A percentile compares a stretch with the other conserved stretches of the same genome.
These are phyloP conservation scores for Penicillium sp. DNA, from an alignment of 2,329 filamentous ascomycete genomes.

Conservation along the genomic window DNA sequence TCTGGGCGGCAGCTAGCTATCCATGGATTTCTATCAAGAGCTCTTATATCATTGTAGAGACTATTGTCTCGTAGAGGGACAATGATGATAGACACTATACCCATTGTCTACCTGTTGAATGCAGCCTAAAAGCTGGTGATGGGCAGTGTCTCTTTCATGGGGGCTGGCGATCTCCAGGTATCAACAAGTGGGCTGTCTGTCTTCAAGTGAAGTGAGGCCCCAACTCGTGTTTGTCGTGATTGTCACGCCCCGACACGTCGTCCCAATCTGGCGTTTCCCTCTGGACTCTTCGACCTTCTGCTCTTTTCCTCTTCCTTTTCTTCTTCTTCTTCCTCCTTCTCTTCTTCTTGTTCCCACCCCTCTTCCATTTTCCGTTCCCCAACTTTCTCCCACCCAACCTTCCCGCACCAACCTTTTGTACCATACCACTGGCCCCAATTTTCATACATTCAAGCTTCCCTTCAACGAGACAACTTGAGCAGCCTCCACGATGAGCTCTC, in stretches of 20 bases:
- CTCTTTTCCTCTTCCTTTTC: background rate
- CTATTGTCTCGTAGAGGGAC: no score
- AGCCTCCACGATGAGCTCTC: background rate
- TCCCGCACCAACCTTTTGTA: background rate
- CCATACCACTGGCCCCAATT: background rate
- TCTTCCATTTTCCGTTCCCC: background rate
- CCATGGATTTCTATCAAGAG: no score
- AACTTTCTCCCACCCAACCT: background rate
- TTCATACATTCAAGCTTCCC: background rate
- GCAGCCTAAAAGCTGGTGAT: background rate
- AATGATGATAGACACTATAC: background rate
- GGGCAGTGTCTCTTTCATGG: background rate
- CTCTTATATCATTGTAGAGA: background rate
- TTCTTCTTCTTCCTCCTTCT: constrained; percentile 2
- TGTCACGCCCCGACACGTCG: no score
- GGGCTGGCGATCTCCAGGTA: background rate
- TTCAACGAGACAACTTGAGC: background rate
- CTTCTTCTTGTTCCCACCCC: constrained; percentile 5
- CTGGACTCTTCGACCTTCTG: background rate
- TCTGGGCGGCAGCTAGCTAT: background rate
- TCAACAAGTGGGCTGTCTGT: background rate
- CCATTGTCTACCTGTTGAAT: background rate
- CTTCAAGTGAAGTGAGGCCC: background rate
- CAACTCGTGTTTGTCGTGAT: background rate
- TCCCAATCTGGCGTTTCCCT: background rate